A percentile compares a stretch with the other conserved stretches of the same genome.
Evolutionary conservation across 2,329 filamentous ascomycete genomes (phyloP).

Genomic region (Microcyclosporella mali): DNA sequence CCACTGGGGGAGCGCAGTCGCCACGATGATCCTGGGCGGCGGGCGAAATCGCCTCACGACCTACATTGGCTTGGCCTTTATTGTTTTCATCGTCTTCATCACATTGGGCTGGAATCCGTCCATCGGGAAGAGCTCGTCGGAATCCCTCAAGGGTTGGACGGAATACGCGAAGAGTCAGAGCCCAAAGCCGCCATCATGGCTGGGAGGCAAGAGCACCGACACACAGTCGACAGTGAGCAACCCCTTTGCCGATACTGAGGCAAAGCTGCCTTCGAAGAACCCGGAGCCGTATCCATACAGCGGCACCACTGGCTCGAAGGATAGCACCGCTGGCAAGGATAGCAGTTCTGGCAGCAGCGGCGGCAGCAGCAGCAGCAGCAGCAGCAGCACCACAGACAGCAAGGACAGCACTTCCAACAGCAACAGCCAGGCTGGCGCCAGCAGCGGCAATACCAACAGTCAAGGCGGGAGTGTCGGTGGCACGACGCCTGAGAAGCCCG

Average conservation of each 20-base stretch:
- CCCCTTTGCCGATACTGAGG: background rate
- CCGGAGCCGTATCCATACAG: conserved; percentile 3
- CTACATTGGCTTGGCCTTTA: conserved; percentile 1
- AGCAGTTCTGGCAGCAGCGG: no score
- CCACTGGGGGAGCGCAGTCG: no score
- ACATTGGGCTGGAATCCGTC: conserved; percentile 5
- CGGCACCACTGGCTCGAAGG: no score
- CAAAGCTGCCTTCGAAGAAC: conserved; percentile 5
- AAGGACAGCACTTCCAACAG: no score
- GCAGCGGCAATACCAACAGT: no score
- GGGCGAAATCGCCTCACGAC: conserved; percentile 4
- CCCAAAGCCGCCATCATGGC: conserved; percentile 1
- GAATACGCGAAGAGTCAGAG: conserved; percentile 2
- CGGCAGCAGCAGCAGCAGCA: no score
- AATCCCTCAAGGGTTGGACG: conserved; percentile 4
- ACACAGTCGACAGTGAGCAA: conserved; percentile 1
- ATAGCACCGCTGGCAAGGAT: no score
- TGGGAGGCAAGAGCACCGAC: background rate
- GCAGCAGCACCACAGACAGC: no score
- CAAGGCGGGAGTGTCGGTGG: no score
- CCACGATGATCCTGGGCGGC: conserved; percentile 3
- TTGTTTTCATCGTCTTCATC: conserved; percentile 4
- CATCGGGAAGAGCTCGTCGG: conserved; percentile 1
- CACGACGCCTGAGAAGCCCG: no score
- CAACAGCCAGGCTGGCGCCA: no score